phyloP scores from a whole-genome alignment of 768 basidiomycete genomes.

The Candolleomyces efflorescens region DNA sequence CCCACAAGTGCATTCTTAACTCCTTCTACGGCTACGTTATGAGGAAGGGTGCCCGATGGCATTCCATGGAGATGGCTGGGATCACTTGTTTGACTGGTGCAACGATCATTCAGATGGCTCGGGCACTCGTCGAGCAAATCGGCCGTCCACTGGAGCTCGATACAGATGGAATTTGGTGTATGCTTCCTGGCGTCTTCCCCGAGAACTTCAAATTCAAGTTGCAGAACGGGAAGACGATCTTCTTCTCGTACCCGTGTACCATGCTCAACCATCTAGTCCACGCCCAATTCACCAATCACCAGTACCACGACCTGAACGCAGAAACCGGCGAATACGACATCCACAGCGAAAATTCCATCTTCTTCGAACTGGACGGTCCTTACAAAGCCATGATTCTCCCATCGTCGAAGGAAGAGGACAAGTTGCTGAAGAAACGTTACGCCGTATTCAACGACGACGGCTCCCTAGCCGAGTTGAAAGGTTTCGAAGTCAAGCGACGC shows the following conservation, averaged over 20 bases:
- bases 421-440: slow-evolving; percentile 96
- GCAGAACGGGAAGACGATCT: slow-evolving; percentile 78
- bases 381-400: slow-evolving; percentile 99
- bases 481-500: slow-evolving; percentile 97
- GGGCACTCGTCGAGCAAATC: slow-evolving; percentile 95
- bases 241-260: slow-evolving; percentile 95
- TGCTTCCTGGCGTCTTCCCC: slow-evolving; percentile 97
- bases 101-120: slow-evolving; percentile 98
- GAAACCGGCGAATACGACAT: slow-evolving; percentile 81
- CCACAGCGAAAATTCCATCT: slow-evolving; percentile 96
- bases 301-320: slow-evolving; percentile 90
- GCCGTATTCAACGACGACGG: slow-evolving; percentile 99
- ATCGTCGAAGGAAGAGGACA: slow-evolving; percentile 98
- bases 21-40: slow-evolving; percentile 99
- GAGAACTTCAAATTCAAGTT: slow-evolving; percentile 98
- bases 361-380: slow-evolving; percentile 98
- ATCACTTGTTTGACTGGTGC: slow-evolving; percentile 98
- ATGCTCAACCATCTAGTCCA: slow-evolving; percentile 99
- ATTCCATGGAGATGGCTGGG: slow-evolving; percentile 99
- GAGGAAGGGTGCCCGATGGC: slow-evolving; percentile 99
- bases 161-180: slow-evolving; percentile 99
- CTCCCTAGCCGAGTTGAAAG: slow-evolving; percentile 95
- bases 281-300: slow-evolving; percentile 93
- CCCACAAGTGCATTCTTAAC: slow-evolving; percentile 99
- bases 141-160: slow-evolving; percentile 96